Conservation (phyloP, 805 yeast genomes). For the Tetrapisispora nanseiensis region DNA sequence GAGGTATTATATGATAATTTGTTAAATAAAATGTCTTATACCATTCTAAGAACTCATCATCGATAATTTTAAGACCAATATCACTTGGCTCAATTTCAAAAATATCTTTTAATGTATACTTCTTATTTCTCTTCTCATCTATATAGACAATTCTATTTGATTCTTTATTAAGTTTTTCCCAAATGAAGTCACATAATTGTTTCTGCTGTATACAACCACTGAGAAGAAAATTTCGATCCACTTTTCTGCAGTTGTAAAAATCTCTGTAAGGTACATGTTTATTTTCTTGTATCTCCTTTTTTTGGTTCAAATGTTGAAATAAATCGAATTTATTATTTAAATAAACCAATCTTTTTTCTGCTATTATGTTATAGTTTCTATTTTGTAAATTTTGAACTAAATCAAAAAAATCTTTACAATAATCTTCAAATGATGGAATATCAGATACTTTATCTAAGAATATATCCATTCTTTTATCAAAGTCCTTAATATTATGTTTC, state of each 20-base stretch:
- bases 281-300: constrained; percentile 29
- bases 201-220: constrained; percentile 25
- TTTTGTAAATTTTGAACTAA: constrained; percentile 16
- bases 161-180: constrained; percentile 30
- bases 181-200: constrained; percentile 30
- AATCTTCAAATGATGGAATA: constrained; percentile 26
- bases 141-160: constrained; percentile 30
- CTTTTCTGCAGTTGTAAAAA: constrained; percentile 91
- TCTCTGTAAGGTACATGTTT: constrained; percentile 38
- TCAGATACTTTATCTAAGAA: constrained; percentile 4
- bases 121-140: constrained; percentile 5
- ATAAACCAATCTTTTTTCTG: constrained; percentile 26
- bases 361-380: constrained; percentile 10
- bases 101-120: constrained; percentile 17
- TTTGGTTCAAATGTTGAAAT: constrained; percentile 28
- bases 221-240: constrained; percentile 39
- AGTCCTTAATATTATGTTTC: neutral
- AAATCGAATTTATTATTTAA: constrained; percentile 30
- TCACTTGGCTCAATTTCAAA: constrained; percentile 12
- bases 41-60: constrained; percentile 23
- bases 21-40: constrained; percentile 16
- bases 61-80: constrained; percentile 26
- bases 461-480: neutral
- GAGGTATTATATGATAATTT: constrained; percentile 14
- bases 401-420: constrained; percentile 24